Percentiles rank a stretch among this genome's conserved stretches.
Conservation (phyloP, 2,329 filamentous ascomycete species). For the Hypoxylon sp. region DNA sequence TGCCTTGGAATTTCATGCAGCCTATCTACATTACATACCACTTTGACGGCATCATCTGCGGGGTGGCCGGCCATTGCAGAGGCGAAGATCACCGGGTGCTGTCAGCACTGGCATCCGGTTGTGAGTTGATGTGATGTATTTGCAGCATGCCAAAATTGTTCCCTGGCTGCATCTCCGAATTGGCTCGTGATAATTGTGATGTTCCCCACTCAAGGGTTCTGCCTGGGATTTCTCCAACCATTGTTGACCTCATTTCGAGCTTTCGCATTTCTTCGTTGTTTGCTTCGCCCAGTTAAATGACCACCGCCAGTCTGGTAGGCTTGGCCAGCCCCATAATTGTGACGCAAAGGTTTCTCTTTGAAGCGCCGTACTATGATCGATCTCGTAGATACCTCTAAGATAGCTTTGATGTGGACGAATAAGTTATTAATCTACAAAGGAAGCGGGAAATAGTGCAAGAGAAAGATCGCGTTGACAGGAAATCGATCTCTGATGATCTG, state of each 20-base stretch:
- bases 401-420: background rate
- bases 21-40: constrained; percentile 24
- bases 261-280: constrained; percentile 19
- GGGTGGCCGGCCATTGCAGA: constrained; percentile 31
- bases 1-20: constrained; percentile 39
- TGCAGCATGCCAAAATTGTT: constrained; percentile 28
- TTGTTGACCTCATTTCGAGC: constrained; percentile 29
- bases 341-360: constrained; percentile 32
- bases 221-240: constrained; percentile 28
- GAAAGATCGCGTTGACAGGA: constrained; percentile 29
- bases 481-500: constrained; percentile 32
- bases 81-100: constrained; percentile 36
- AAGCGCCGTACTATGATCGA: constrained; percentile 3
- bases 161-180: constrained; percentile 29
- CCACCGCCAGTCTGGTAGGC: background rate
- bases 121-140: constrained; percentile 36
- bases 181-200: constrained; percentile 40
- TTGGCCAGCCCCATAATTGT: constrained; percentile 36
- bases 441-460: background rate
- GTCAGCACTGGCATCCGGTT: constrained; percentile 30
- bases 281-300: constrained; percentile 12
- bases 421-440: background rate
- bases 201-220: constrained; percentile 12
- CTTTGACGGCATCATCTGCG: constrained; percentile 42
- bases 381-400: background rate